Base-by-base conservation (phyloP, 192 early-diverging fungal genomes). In the Entomortierella chlamydospora region DNA sequence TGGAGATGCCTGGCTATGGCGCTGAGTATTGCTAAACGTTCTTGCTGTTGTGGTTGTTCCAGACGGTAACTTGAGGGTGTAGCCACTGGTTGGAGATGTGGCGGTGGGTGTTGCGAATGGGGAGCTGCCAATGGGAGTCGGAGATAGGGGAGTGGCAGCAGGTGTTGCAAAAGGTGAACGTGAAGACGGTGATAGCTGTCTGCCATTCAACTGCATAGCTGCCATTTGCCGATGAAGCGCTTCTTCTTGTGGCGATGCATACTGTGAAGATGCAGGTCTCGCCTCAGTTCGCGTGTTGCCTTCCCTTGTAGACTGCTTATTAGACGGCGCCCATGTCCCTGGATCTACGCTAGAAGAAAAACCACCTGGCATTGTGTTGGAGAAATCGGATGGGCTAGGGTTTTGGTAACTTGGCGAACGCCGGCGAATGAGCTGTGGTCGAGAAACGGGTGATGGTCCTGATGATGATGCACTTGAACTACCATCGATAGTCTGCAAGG, bases 11-110 rank as follows among this genome's bases (percentile, higher is more conserved):
- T 57, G 57, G 37, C 63, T 73, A 31, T 57, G 49, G 37, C 72
- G 60, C 22, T 79, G 76, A 11, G 76, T 79, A 33, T 47, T 79
- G 22, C 76, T 79, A 28, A 70, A 79, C 18, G 76, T 56, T 57
- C 76, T 64, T 31, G 76, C 76, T 12, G 74, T 79, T 0, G 61
- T 68, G 2, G 56, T 50, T 22, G 33, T 22, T 26, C 20, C 26
- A 2, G 55, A 34, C 25, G 57, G 28, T 30, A 49, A 26, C 23
- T 43, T 57, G 20, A 57, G 57, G 23, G 57, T 10, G 20, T 58
- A 50, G 59, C 68, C 42, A 34, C 26, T 54, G 11, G 57, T 6
- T 23, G 57, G 29, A 7, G 57, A 31, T 58, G 25, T 39, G 11
- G n/a, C 13, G 11, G 33, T 1, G 18, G 57, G 12, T 6, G 57